These are phyloP conservation scores for Huntiella bhutanensis DNA, from an alignment of 2,329 filamentous ascomycete species.

Conservation along the genomic window DNA sequence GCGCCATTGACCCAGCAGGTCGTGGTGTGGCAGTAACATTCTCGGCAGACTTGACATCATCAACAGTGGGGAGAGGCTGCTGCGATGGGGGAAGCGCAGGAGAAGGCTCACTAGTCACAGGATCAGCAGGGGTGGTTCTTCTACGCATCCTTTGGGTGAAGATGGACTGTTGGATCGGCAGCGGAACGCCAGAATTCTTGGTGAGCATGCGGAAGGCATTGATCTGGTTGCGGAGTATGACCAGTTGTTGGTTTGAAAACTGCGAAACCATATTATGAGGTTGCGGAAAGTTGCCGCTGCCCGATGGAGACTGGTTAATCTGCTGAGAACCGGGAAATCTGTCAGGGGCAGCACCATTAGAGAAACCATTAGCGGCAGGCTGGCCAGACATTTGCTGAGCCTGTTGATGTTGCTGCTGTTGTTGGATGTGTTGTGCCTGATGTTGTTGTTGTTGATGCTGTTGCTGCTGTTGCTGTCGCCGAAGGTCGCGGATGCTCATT, in stretches of 20 bases:
- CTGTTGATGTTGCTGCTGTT: conserved; percentile 16
- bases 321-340: conserved; percentile 2
- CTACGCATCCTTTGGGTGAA: conserved; percentile 53
- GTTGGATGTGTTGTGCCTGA: conserved; percentile 20
- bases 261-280: conserved; percentile 25
- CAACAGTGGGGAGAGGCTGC: conserved; percentile 11
- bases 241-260: conserved; percentile 63
- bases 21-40: conserved; percentile 15
- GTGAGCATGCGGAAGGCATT: conserved; percentile 77
- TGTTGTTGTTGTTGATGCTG: conserved; percentile 26
- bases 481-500: conserved; percentile 27
- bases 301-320: conserved; percentile 9
- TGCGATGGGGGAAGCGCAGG: conserved; percentile 14
- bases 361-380: conserved; percentile 14
- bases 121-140: conserved; percentile 26
- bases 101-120: conserved; percentile 17
- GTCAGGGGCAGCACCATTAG: conserved; percentile 14
- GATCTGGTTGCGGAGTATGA: conserved; percentile 67
- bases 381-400: conserved; percentile 14
- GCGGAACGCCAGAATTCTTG: conserved; percentile 68
- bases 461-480: conserved; percentile 23
- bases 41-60: conserved; percentile 6
- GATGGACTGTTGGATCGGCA: conserved; percentile 62
- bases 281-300: conserved; percentile 14
- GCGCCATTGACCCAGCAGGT: not conserved